Percentiles rank a stretch among this genome's conserved stretches.
These are phyloP conservation scores for Nothopassalora personata DNA, from an alignment of 2,329 filamentous ascomycete species.

Conservation along the genomic window DNA sequence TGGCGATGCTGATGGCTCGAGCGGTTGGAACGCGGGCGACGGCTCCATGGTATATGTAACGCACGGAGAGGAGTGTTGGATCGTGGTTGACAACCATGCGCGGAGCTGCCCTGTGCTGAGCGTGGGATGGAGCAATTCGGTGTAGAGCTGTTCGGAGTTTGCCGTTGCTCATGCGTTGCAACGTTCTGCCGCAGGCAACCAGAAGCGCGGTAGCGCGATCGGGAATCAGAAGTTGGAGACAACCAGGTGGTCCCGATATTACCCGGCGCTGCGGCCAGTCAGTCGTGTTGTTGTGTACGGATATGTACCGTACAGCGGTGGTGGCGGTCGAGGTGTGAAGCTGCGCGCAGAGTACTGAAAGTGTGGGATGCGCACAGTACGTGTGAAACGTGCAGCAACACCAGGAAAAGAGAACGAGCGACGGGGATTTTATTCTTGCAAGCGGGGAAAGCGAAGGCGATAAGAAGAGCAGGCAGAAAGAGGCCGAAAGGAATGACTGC, in stretches of 20 bases:
- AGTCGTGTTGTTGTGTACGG: conserved; percentile 1
- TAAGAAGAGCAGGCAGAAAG: background rate
- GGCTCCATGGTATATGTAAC: conserved; percentile 19
- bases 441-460: background rate
- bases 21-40: conserved; percentile 8
- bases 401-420: background rate
- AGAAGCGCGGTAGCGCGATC: conserved; percentile 16
- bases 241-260: conserved; percentile 9
- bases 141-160: background rate
- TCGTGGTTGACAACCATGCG: conserved; percentile 16
- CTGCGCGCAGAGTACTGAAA: background rate
- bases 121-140: conserved; percentile 13
- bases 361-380: background rate
- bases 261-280: conserved; percentile 9
- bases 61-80: conserved; percentile 2
- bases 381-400: background rate
- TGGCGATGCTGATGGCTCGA: conserved; percentile 10
- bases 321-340: background rate
- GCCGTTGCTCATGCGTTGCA: conserved; percentile 13
- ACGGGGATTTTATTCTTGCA: background rate
- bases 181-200: conserved; percentile 5
- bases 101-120: conserved; percentile 1
- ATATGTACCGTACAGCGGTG: background rate
- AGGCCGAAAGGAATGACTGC: background rate
- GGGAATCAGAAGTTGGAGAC: background rate